Evolutionary conservation across 805 yeast species (phyloP), one percentile per base, ranked within the genome.

Genomic region (Ogataea neopini): DNA sequence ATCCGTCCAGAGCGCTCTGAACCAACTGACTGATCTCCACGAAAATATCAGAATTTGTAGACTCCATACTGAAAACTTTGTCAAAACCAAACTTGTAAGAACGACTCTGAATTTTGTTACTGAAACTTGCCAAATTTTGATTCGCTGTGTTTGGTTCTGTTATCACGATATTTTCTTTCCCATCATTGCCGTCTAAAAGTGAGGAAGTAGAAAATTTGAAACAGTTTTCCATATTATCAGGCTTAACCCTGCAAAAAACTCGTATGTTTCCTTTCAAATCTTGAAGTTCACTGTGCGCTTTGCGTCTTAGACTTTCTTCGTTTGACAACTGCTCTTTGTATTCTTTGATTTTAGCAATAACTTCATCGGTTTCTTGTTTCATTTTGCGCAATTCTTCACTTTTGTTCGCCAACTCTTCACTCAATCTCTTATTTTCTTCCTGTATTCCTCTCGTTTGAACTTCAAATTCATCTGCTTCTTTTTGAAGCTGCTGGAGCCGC

Each of bases 261-360:
- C 98, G 70, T 28, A 94, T 90, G 58, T 89, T 94, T 1, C 99
- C 98, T 64, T 90, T 87, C 32, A 92, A 64, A 50, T 88, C 96
- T 64, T 90, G 97, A 5, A 92, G 69, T 51, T 73, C 74, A 60
- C 88, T 83, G 59, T 89, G 97, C 1, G 87, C 63, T 11, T 67
- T 59, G 8, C 96, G 70, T 50, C 97, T 72, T 30, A 39, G 49
- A 23, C 44, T 50, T 18, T 62, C 64, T 38, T 68, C 68, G 28
- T 58, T 58, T n/a, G 58, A 43, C 4, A 71, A 53, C 20, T 64
- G 52, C 0, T 41, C 49, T 48, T 68, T 61, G 18, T 69, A 62
- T 4, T 50, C 43, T 14, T 48, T 48, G 10, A 60, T 61, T 28
- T 61, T 63, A 8, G 48, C 48, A 17, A 56, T 51, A 30, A 61